A percentile compares a stretch with the other conserved stretches of the same genome.
Conservation (phyloP, 371 early-diverging fungal genomes). For the Furculomyces boomerangus region DNA sequence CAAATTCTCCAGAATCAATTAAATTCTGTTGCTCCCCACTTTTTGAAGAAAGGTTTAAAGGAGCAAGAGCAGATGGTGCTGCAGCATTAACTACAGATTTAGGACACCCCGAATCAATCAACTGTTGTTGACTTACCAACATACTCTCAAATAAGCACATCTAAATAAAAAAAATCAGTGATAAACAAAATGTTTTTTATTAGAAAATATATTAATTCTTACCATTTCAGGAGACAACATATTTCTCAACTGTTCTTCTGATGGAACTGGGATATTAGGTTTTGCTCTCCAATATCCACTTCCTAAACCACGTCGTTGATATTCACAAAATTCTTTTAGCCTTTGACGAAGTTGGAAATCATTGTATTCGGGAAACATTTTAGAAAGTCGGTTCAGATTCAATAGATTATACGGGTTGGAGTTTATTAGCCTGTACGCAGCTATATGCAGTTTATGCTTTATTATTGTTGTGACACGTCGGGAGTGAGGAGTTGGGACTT, state of each 20-base stretch:
- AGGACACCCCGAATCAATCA: slow-evolving; percentile 83
- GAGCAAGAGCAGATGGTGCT: slow-evolving; percentile 37
- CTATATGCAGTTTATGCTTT: slow-evolving; percentile 84
- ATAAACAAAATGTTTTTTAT: background rate
- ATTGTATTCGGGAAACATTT: slow-evolving; percentile 66
- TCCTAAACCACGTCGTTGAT: slow-evolving; percentile 75
- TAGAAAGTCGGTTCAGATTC: slow-evolving; percentile 53
- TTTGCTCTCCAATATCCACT: slow-evolving; percentile 89
- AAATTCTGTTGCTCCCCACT: background rate
- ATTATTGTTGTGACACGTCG: slow-evolving; percentile 86
- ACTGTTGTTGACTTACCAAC: slow-evolving; percentile 86
- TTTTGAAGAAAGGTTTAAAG: slow-evolving; percentile 57
- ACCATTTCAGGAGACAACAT: slow-evolving; percentile 97
- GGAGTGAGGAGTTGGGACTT: slow-evolving; percentile 96
- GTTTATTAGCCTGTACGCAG: slow-evolving; percentile 70
- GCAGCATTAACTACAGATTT: slow-evolving; percentile 41
- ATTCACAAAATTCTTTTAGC: slow-evolving; percentile 93
- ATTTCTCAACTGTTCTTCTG: slow-evolving; percentile 88
- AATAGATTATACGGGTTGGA: slow-evolving; percentile 53
- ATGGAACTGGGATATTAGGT: slow-evolving; percentile 55
- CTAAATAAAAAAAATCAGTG: background rate
- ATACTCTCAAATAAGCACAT: slow-evolving; percentile 90
- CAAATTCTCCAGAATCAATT: background rate
- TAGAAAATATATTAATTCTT: too few relatives aligned
- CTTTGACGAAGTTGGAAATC: slow-evolving; percentile 74